These are phyloP conservation scores for Rutstroemia sp. DNA, from an alignment of 2,329 filamentous ascomycete genomes.

Conservation along the genomic window DNA sequence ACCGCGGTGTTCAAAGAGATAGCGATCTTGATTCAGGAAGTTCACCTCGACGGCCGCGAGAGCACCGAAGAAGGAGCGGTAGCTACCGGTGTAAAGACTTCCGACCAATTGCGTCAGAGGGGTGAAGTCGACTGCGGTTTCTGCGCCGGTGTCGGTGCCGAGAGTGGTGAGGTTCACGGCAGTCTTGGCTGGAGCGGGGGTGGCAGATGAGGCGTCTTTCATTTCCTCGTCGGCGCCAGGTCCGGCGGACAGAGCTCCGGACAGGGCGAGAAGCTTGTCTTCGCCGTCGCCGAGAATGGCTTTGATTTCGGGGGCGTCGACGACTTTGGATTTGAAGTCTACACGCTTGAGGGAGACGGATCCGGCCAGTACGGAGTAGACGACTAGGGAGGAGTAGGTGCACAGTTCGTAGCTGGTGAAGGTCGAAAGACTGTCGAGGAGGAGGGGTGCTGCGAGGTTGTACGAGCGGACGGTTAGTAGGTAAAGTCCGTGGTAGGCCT, in stretches of 20 bases:
- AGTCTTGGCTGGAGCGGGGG: slow-evolving; percentile 49
- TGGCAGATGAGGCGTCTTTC: slow-evolving; percentile 50
- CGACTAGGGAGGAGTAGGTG: slow-evolving; percentile 88
- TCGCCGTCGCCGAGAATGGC: slow-evolving; percentile 87
- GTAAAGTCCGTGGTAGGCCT: slow-evolving; percentile 95
- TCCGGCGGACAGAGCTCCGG: slow-evolving; percentile 73
- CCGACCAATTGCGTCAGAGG: slow-evolving; percentile 81
- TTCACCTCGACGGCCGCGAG: slow-evolving; percentile 85
- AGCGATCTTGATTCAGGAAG: slow-evolving; percentile 90
- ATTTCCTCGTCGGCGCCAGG: slow-evolving; percentile 75
- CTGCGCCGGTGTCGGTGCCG: slow-evolving; percentile 61
- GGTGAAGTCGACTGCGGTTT: slow-evolving; percentile 81
- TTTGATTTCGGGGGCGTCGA: slow-evolving; percentile 96
- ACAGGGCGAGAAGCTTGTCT: slow-evolving; percentile 77
- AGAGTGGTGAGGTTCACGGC: slow-evolving; percentile 85
- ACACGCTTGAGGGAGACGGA: slow-evolving; percentile 92
- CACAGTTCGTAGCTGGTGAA: slow-evolving; percentile 99
- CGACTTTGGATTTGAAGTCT: slow-evolving; percentile 98
- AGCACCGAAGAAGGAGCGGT: slow-evolving; percentile 87
- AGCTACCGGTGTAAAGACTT: slow-evolving; percentile 88
- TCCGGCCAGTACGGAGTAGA: slow-evolving; percentile 92
- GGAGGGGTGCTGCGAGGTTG: slow-evolving; percentile 78
- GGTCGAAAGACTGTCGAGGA: slow-evolving; percentile 94
- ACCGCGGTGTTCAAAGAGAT: slow-evolving; percentile 88
- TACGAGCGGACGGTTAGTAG: slow-evolving; percentile 89